These are phyloP conservation scores for Megacollybia marginata DNA, from an alignment of 768 basidiomycete species.

Conservation along the genomic window DNA sequence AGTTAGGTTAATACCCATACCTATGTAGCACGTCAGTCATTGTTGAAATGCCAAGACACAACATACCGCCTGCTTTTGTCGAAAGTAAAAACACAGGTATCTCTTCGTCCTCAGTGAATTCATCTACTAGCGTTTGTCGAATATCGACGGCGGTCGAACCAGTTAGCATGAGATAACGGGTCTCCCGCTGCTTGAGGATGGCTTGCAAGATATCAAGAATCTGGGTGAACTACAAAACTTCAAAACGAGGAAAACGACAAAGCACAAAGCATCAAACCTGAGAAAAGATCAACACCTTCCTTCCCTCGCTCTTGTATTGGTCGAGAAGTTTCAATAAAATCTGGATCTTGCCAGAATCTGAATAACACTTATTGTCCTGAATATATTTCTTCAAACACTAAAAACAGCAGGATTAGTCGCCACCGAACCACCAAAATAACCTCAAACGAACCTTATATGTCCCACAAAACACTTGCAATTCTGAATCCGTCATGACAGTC, in stretches of 20 bases:
- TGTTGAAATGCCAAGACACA: background rate
- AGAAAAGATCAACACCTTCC: constrained; percentile 90
- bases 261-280: constrained; percentile 53
- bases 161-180: constrained; percentile 79
- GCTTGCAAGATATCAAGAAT: constrained; percentile 89
- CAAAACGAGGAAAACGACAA: background rate
- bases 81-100: constrained; percentile 89
- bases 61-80: constrained; percentile 76
- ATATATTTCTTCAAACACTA: constrained; percentile 71
- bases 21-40: constrained; percentile 15
- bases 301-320: constrained; percentile 55
- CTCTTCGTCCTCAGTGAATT: constrained; percentile 82
- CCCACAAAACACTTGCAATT: constrained; percentile 80
- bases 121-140: constrained; percentile 89
- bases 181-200: constrained; percentile 62
- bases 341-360: constrained; percentile 84
- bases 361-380: constrained; percentile 66
- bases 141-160: constrained; percentile 92
- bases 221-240: constrained; percentile 73
- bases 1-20: constrained; percentile 95
- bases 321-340: constrained; percentile 66
- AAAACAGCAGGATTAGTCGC: background rate
- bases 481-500: constrained; percentile 97
- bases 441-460: constrained; percentile 66
- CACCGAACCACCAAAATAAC: constrained; percentile 1